Evolutionary conservation across 345 rosid species (phyloP).

Genomic region (Litchi chinensis): DNA sequence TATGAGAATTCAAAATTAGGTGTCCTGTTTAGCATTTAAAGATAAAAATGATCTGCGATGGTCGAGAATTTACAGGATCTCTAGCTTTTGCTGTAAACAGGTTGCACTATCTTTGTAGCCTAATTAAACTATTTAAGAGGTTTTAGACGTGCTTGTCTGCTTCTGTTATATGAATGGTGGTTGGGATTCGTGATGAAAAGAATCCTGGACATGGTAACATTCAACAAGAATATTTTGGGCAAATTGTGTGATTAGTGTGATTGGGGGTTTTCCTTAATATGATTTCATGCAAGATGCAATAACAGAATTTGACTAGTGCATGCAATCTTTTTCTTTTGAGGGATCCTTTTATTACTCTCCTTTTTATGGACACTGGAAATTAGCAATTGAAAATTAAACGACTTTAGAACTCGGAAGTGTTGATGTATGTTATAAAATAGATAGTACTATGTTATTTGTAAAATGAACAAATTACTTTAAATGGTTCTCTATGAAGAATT

Average conservation of each 20-base stretch:
- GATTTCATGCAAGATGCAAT: neutral
- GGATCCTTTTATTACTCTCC: neutral
- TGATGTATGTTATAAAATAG: neutral
- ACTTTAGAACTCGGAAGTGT: neutral
- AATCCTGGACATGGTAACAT: neutral
- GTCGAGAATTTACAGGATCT: neutral
- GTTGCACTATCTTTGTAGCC: slow-evolving; percentile 7
- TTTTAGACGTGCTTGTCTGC: neutral
- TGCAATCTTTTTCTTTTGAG: neutral
- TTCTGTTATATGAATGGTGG: neutral
- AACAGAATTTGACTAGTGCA: neutral
- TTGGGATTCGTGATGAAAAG: neutral
- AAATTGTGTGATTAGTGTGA: neutral
- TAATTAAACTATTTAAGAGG: neutral
- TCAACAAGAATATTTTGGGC: neutral
- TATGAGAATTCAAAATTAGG: slow-evolving; percentile 7
- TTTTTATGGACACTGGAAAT: neutral
- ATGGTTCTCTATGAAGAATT: neutral
- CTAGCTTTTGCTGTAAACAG: neutral
- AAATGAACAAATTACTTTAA: neutral
- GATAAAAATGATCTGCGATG: slow-evolving; percentile 9
- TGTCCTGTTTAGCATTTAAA: neutral
- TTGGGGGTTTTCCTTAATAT: neutral
- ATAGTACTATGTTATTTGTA: neutral
- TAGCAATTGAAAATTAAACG: neutral